A percentile compares a stretch with the other conserved stretches of the same genome.
phyloP scores from a whole-genome alignment of 1,139 yeast genomes.

The Maudiozyma humilis region DNA sequence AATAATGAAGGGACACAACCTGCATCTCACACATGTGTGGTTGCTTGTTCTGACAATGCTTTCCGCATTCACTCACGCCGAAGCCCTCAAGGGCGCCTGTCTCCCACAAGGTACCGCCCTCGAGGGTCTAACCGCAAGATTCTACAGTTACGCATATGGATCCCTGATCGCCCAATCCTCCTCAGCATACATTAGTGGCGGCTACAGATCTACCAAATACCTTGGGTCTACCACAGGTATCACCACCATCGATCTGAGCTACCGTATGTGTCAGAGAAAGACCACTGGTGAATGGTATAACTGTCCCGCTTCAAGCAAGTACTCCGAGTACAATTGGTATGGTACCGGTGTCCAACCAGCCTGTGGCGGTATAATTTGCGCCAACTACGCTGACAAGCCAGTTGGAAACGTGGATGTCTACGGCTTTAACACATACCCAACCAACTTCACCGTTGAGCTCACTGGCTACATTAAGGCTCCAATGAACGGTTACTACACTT shows the following conservation, averaged over 20 bases:
- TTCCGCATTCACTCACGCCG: background rate
- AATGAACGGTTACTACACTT: background rate
- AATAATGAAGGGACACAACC: too few species aligned
- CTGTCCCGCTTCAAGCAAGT: background rate
- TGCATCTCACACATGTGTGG: background rate
- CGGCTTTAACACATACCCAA: background rate
- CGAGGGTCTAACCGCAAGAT: background rate
- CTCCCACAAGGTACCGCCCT: background rate
- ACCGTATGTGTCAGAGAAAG: background rate
- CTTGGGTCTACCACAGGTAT: background rate
- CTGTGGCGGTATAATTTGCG: background rate
- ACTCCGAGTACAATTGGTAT: background rate
- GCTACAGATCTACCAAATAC: background rate
- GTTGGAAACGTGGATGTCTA: background rate
- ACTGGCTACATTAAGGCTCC: background rate
- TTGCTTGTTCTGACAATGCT: background rate
- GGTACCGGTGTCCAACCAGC: background rate
- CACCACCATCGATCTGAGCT: background rate
- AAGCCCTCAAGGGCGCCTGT: background rate
- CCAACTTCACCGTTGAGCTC: background rate
- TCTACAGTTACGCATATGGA: background rate
- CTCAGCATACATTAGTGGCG: background rate
- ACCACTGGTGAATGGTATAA: background rate
- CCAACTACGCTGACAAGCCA: background rate
- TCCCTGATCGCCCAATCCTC: background rate